Evolutionary conservation across 202 grass and related monocot genomes (phyloP).

Genomic region (Schoenoplectus triqueter): DNA sequence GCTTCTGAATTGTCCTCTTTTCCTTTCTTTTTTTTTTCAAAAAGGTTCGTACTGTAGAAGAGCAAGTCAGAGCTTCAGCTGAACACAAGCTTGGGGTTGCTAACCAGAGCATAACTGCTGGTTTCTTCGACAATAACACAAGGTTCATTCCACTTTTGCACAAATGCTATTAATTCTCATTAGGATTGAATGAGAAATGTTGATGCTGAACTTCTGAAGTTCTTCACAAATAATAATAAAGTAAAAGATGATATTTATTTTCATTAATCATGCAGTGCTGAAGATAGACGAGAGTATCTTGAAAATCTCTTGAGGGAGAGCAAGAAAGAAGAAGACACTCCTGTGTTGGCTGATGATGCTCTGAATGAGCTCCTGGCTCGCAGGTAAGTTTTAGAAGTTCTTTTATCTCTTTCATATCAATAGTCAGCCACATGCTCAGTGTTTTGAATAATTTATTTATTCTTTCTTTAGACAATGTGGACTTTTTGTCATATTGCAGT

Average conservation of each 20-base stretch:
- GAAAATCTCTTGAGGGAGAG: conserved; percentile 89
- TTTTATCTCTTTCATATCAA: too few relatives aligned
- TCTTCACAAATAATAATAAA: not conserved
- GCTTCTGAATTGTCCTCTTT: conserved; percentile 44
- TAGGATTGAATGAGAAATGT: conserved; percentile 12
- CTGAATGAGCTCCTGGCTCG: conserved; percentile 96
- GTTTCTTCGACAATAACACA: conserved; percentile 99
- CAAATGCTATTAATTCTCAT: conserved; percentile 1
- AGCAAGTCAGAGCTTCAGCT: conserved; percentile 99
- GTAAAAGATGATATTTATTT: not conserved
- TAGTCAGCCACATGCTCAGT: not conserved
- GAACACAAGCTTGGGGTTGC: conserved; percentile 99
- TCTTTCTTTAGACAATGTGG: conserved; percentile 8
- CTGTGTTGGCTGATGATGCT: conserved; percentile 90
- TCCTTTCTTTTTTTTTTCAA: conserved; percentile 33
- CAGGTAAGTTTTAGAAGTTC: conserved; percentile 49
- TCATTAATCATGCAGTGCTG: conserved; percentile 66
- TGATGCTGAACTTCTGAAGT: not conserved
- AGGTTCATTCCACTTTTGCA: conserved; percentile 50
- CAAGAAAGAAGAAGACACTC: conserved; percentile 98
- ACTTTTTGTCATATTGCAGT: conserved; percentile 50
- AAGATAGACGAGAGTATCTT: conserved; percentile 97
- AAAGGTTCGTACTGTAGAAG: conserved; percentile 92
- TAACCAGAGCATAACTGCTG: conserved; percentile 99
- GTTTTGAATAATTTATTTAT: not conserved